Percentiles rank a stretch among this genome's conserved stretches.
Conservation (phyloP, 2,329 filamentous ascomycete genomes). For the Fusarium fujikuroi region DNA sequence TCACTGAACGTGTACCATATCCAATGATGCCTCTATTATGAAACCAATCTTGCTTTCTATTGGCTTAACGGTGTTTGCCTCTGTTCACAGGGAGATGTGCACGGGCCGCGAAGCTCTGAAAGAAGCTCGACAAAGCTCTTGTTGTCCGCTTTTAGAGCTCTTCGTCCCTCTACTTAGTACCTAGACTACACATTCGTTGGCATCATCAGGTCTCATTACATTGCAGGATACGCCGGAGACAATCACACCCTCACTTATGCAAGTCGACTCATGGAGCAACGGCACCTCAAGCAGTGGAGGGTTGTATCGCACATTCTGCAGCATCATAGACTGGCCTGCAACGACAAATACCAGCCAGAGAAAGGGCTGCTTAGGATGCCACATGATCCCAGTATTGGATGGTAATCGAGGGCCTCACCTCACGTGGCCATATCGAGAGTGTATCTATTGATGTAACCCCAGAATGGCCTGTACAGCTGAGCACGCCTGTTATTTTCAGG, state of each 20-base stretch:
- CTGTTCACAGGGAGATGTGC: constrained; percentile 43
- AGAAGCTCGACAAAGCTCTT: constrained; percentile 3
- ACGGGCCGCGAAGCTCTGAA: constrained; percentile 33
- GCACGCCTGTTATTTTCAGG: not conserved
- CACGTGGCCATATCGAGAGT: constrained; percentile 29
- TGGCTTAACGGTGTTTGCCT: not conserved
- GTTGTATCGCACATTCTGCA: not conserved
- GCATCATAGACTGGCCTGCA: not conserved
- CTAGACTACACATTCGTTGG: not conserved
- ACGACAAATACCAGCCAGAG: not conserved
- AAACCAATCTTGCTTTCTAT: not conserved
- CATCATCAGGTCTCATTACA: constrained; percentile 1
- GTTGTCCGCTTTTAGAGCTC: not conserved
- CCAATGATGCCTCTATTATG: not conserved
- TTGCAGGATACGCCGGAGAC: not conserved
- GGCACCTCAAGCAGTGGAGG: not conserved
- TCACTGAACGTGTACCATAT: not conserved
- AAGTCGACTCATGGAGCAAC: not conserved
- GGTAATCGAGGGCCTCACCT: constrained; percentile 30
- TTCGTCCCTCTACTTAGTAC: not conserved
- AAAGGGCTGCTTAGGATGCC: not conserved
- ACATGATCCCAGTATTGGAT: constrained; percentile 18
- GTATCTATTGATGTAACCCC: constrained; percentile 22
- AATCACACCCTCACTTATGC: not conserved
- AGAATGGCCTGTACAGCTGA: constrained; percentile 29